Base-by-base conservation (phyloP, 352 stramenopile species). In the Pythium apleroticum region DNA sequence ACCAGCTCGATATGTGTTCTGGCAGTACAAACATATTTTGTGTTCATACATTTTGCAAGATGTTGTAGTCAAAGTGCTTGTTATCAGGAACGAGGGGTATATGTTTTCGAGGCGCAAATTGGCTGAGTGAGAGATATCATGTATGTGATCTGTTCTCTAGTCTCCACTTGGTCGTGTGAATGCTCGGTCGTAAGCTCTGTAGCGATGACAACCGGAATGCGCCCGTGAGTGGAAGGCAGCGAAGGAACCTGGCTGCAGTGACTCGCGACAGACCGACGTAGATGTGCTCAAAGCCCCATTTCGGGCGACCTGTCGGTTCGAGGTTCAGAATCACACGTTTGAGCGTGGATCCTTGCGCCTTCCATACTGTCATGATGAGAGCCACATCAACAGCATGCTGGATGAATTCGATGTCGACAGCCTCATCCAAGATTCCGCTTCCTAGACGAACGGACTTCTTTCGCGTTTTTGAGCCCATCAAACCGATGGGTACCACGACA, bases 351-450 rank as follows among this genome's bases (percentile, higher is more conserved):
- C 68, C 56, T 45, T 71, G 68, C 1, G 68, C 63, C 19, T 75
- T 75, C 61, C 57, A 69, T 0, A 69, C 57, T 8, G 61, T 69
- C n/a, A 71, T 64, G 2, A 69, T 59, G 3, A 55, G 17, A 3
- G 53, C 63, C 2, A 75, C 10, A 25, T 75, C 63, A 8, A 75
- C 68, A 12, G 63, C 63, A 46, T 69, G 68, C 15, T 63, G 37
- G 8, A 31, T 15, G 28, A 41, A 69, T 4, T 57, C 24, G 3
- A 69, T 7, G n/a, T 57, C 28, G 9, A 52, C 9, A 4, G 52
- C 22, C 11, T 49, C 66, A 1, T 30, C 28, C n/a, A 30, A 15
- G 1, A 58, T n/a, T 27, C 31, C 19, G 6, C 9, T 30, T 0
- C 52, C 52, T 0, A 58, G 30, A 6, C 7, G 28, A 17, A 58